Evolutionary conservation across 352 stramenopile genomes (phyloP), one percentile per base, ranked within the genome.

Genomic region (Phytophthora ramorum): DNA sequence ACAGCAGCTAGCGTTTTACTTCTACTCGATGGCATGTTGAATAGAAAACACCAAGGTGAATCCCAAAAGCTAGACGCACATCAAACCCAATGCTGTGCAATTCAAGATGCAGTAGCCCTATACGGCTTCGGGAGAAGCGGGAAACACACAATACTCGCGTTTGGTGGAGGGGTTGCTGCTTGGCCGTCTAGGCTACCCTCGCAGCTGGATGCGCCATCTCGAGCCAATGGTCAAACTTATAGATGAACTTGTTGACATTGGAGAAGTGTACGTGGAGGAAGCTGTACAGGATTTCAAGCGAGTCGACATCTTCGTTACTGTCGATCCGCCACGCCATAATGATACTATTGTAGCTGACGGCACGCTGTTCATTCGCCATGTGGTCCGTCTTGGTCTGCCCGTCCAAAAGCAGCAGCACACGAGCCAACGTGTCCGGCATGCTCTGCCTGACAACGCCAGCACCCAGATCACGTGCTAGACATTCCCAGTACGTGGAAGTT

Each of bases 181-280:
- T 54, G 26, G 26, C 61, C 46, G 4, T 80, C 69, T 4, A 86
- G 35, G 3, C 22, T 24, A 24, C 22, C n/a, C n/a, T n/a, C 12
- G 71, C 69, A 8, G 51, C 19, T 5, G 58, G 59, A 2, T 82
- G 40, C 3, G 70, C 69, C 81, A 93, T 91, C 73, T 96, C 88
- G 17, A 95, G 73, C 88, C 85, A 96, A 53, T 96, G 89, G 51
- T 96, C 89, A 51, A 96, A 88, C 64, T 93, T 93, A 77, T 96
- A 93, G 50, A 96, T 91, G 47, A 79, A 83, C 30, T 63, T 69
- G 30, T 8, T 69, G 37, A 92, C 52, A 12, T 26, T 26, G 0
- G 22, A 28, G 17, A 87, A 89, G 44, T 90, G 60, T 4, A 60
- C 45, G 1, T 65, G 37, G 12, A 96, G 46, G 9, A 85, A 64